These are phyloP conservation scores for Hamamelis virginiana DNA, from an alignment of 164 flowering plant genomes.

Conservation along the genomic window DNA sequence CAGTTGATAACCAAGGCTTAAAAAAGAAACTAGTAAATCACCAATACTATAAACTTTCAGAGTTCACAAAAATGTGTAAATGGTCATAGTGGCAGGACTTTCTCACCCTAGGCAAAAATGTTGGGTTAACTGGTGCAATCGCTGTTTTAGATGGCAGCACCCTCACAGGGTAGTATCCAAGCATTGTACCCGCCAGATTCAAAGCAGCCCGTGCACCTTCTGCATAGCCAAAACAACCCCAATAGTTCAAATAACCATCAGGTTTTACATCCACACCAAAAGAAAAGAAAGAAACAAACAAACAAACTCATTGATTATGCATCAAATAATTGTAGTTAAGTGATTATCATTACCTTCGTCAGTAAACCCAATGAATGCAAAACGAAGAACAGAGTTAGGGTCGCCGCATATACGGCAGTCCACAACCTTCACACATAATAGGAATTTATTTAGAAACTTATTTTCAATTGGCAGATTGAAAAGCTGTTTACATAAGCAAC, in stretches of 20 bases:
- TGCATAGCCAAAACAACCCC: constrained; percentile 27
- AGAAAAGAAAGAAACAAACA: too few relatives aligned
- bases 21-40: too few relatives aligned
- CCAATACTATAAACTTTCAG: too few relatives aligned
- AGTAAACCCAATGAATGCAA: constrained; percentile 78
- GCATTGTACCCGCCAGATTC: constrained; percentile 71
- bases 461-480: not conserved
- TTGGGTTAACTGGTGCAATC: constrained; percentile 85
- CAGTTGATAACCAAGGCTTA: too few relatives aligned
- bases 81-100: not conserved
- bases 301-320: too few relatives aligned
- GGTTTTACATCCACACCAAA: not conserved
- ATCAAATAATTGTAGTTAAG: too few relatives aligned
- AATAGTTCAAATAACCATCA: not conserved
- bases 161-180: constrained; percentile 73
- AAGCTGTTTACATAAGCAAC: not conserved
- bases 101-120: constrained; percentile 73
- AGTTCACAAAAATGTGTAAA: not conserved
- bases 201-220: constrained; percentile 75
- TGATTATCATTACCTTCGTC: constrained; percentile 51
- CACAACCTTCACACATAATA: constrained; percentile 49
- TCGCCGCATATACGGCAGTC: constrained; percentile 81
- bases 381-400: constrained; percentile 73
- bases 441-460: constrained; percentile 4
- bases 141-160: constrained; percentile 89